Conservation (phyloP, 345 rosid species). For the Bruguiera parviflora region DNA sequence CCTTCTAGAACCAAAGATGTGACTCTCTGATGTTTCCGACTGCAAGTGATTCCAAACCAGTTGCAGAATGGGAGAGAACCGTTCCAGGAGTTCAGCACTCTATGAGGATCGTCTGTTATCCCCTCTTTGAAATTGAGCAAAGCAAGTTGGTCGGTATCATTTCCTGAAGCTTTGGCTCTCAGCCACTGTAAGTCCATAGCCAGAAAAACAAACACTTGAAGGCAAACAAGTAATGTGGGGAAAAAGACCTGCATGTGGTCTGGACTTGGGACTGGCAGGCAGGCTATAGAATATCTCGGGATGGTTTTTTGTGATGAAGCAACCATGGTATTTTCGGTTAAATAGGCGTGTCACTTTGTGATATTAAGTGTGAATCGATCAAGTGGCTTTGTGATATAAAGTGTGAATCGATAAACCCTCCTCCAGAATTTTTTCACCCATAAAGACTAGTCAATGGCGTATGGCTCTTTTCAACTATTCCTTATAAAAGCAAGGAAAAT, state of each 20-base stretch:
- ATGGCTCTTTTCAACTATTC: too few species aligned
- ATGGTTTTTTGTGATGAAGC: neutral
- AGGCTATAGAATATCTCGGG: neutral
- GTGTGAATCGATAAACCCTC: too few species aligned
- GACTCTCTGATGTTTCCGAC: slow-evolving; percentile 1
- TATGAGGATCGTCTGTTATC: slow-evolving; percentile 7
- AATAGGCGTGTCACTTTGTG: neutral
- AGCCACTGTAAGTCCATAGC: neutral
- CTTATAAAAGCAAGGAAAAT: too few species aligned
- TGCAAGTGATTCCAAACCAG: slow-evolving; percentile 15
- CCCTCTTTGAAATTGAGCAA: slow-evolving; percentile 8
- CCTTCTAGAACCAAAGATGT: slow-evolving; percentile 2
- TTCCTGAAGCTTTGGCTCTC: slow-evolving; percentile 5
- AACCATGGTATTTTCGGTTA: neutral
- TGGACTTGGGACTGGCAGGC: neutral
- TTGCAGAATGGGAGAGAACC: slow-evolving; percentile 8
- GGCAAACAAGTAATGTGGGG: neutral
- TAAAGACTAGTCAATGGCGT: too few species aligned
- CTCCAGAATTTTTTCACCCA: too few species aligned
- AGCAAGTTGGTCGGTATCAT: slow-evolving; percentile 6
- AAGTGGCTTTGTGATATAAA: neutral
- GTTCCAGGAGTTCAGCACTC: slow-evolving; percentile 7
- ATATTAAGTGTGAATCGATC: neutral
- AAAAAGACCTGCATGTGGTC: neutral
- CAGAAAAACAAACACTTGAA: neutral